Base-by-base conservation (phyloP, 768 basidiomycete genomes). In the Mrakia frigida region DNA sequence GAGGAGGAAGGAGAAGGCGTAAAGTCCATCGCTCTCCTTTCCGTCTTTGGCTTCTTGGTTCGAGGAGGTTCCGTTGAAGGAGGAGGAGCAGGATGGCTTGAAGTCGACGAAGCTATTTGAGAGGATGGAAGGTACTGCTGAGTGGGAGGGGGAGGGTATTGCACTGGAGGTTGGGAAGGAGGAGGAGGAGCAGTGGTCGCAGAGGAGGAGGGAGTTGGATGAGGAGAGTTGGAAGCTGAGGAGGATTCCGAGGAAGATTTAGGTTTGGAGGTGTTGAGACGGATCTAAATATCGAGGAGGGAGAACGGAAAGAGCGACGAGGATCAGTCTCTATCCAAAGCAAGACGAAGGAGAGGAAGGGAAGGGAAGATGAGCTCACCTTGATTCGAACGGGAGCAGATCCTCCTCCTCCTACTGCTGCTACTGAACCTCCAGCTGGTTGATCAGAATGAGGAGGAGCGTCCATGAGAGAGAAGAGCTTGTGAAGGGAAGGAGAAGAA, bases 1-100 rank as follows among this genome's bases (percentile, higher is more conserved):
- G 65, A 68, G 35, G 65, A 37, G 65, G 65, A 39, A 21, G 65
- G 65, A 7, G 65, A 68, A 23, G 65, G 65, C 39, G 65, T 68
- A 39, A 68, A 68, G 37, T 68, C 65, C 35, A 68, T 35, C 35
- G 46, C 21, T 18, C 21, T 50, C 46, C 46, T 50, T 50, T 50
- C 46, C 43, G 43, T 13, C 46, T 50, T 50, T 25, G 35, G 65
- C 39, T 68, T 68, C 65, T 68, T 68, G 11, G 37, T 18, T 39
- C 35, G 65, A 35, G 65, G 65, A 43, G 39, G 21, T 14, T n/a
- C 65, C 10, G 65, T 37, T 1, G 65, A 39, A 11, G 10, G 23
- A 21, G 25, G 25, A 10, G 37, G 31, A 25, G 6, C 37, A 10
- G 23, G 21, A 13, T 14, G 21, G 11, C 3, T 39, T 3, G 65